Conservation (phyloP, 257 asterid genomes). For the Plantago elongata region DNA sequence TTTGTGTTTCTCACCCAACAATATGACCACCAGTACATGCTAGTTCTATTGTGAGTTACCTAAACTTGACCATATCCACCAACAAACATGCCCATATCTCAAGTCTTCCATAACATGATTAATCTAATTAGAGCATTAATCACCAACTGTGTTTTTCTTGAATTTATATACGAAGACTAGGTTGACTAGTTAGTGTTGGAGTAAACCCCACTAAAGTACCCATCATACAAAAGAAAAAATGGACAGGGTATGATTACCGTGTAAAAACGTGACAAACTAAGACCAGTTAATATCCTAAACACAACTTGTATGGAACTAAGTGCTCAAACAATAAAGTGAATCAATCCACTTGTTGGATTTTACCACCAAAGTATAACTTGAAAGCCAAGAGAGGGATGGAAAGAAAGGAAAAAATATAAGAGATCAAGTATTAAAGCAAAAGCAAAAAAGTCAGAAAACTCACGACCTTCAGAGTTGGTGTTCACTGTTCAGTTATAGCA, state of each 20-base stretch:
- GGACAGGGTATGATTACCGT: neutral
- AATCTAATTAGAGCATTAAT: no score
- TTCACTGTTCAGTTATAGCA: neutral
- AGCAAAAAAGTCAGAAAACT: conserved; percentile 34
- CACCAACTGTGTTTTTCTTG: no score
- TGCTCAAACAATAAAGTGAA: conserved; percentile 9
- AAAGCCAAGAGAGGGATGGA: conserved; percentile 42
- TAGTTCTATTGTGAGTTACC: conserved; percentile 20
- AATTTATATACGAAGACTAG: neutral
- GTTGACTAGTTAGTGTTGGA: neutral
- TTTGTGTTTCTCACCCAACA: conserved; percentile 15
- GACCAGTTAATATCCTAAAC: neutral
- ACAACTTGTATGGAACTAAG: neutral
- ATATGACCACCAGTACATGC: conserved; percentile 15
- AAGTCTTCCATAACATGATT: conserved; percentile 14
- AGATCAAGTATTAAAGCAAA: conserved; percentile 52
- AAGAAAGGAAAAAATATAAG: conserved; percentile 17
- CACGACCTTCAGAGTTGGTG: conserved; percentile 10
- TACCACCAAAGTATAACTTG: conserved; percentile 32
- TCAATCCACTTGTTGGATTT: conserved; percentile 11
- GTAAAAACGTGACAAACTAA: neutral
- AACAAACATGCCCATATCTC: conserved; percentile 27
- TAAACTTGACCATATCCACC: conserved; percentile 29
- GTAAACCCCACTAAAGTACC: neutral
- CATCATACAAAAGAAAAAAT: neutral